A percentile compares a stretch with the other conserved stretches of the same genome.
These are phyloP conservation scores for Polymyxa betae DNA, from an alignment of 208 protist genomes.

Conservation along the genomic window DNA sequence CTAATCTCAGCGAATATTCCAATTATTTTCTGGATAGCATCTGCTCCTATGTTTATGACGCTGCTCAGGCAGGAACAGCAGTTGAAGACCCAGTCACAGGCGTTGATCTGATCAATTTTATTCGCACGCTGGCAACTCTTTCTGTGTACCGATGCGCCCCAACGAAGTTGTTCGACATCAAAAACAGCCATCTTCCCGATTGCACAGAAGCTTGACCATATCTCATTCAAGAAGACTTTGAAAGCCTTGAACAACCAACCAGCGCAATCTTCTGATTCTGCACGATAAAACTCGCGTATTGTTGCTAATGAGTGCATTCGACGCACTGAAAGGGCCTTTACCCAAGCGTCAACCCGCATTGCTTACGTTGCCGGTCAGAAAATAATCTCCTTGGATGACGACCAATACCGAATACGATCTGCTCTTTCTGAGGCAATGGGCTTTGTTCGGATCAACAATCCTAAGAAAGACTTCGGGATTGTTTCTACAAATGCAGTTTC, in stretches of 20 bases:
- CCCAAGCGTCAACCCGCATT: background rate
- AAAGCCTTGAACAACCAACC: background rate
- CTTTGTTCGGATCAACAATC: background rate
- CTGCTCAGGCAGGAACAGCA: background rate
- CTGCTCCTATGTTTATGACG: background rate
- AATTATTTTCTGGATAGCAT: background rate
- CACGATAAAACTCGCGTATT: background rate
- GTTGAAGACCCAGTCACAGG: background rate
- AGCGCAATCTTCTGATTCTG: background rate
- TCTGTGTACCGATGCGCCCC: background rate
- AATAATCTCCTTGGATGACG: background rate
- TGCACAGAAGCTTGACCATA: background rate
- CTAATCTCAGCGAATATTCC: background rate
- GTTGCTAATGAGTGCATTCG: background rate
- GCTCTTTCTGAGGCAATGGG: background rate
- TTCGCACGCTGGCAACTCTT: background rate
- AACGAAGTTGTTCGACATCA: background rate
- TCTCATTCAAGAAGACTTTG: background rate
- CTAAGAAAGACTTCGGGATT: background rate
- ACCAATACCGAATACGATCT: background rate
- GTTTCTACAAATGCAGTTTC: slow-evolving; percentile 12
- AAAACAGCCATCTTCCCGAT: background rate
- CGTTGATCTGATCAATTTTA: background rate
- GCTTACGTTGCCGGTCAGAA: background rate
- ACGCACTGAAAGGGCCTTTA: background rate